phyloP scores from a whole-genome alignment of 768 basidiomycete genomes.

The Hortiboletus campestris region DNA sequence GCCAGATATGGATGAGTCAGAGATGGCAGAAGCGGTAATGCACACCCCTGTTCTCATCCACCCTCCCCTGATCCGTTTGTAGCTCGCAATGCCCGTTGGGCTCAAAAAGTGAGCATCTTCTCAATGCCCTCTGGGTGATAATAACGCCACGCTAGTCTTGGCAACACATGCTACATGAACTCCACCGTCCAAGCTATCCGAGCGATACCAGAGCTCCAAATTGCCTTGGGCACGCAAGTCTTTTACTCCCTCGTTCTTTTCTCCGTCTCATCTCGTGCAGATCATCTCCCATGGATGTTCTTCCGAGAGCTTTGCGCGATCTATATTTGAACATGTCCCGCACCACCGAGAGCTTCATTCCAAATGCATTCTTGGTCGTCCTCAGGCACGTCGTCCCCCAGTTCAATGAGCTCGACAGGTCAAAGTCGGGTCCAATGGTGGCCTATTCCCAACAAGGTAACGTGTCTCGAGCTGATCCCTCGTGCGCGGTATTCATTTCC shows the following conservation, averaged over 20 bases:
- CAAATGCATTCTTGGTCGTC: slow-evolving; percentile 61
- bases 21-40: slow-evolving; percentile 77
- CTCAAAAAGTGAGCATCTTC: slow-evolving; percentile 58
- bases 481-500: background rate
- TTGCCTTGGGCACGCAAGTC: slow-evolving; percentile 60
- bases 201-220: slow-evolving; percentile 84
- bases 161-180: slow-evolving; percentile 99
- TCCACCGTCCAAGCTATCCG: slow-evolving; percentile 92
- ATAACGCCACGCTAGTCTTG: slow-evolving; percentile 45
- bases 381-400: slow-evolving; percentile 84
- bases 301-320: slow-evolving; percentile 55
- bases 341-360: slow-evolving; percentile 75
- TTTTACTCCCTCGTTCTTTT: background rate
- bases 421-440: slow-evolving; percentile 37
- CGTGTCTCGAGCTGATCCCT: background rate
- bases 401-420: slow-evolving; percentile 72
- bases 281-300: slow-evolving; percentile 42
- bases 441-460: slow-evolving; percentile 81
- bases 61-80: slow-evolving; percentile 3
- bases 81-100: slow-evolving; percentile 82
- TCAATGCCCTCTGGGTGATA: background rate
- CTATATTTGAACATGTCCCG: slow-evolving; percentile 71
- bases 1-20: slow-evolving; percentile 80
- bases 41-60: background rate
- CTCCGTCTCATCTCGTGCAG: slow-evolving; percentile 4